These are phyloP conservation scores for Sphaerulina populicola DNA, from an alignment of 2,329 filamentous ascomycete genomes.

Conservation along the genomic window DNA sequence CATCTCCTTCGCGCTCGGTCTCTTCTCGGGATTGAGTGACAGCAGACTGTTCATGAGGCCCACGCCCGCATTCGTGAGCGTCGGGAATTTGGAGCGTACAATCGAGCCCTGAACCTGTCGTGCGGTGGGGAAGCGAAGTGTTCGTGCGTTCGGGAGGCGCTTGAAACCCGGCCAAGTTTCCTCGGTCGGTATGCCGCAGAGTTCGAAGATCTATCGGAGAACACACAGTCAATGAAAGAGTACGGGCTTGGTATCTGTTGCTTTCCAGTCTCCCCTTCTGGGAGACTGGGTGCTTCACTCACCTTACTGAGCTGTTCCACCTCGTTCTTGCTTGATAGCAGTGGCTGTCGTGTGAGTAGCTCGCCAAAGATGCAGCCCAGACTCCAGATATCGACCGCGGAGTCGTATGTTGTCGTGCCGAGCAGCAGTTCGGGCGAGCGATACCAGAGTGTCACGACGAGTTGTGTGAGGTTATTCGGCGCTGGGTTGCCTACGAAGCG, in stretches of 20 bases:
- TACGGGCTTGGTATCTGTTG: conserved; percentile 14
- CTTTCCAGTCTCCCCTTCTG: conserved; percentile 22
- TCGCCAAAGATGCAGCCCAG: conserved; percentile 94
- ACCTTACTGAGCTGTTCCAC: conserved; percentile 74
- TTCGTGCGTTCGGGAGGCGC: conserved; percentile 75
- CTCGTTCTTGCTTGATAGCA: conserved; percentile 85
- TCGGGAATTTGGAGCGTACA: conserved; percentile 70
- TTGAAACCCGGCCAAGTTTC: conserved; percentile 79
- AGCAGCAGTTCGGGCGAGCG: conserved; percentile 83
- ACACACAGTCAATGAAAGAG: conserved; percentile 19
- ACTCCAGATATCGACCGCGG: conserved; percentile 87
- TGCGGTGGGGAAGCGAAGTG: conserved; percentile 54
- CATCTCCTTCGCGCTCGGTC: conserved; percentile 66
- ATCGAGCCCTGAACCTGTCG: conserved; percentile 41
- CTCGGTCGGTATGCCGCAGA: conserved; percentile 78
- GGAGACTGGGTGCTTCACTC: conserved; percentile 25
- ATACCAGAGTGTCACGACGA: conserved; percentile 97
- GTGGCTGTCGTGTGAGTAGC: conserved; percentile 69
- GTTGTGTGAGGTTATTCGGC: conserved; percentile 67
- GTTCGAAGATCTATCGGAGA: conserved; percentile 61
- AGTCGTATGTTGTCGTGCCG: conserved; percentile 65
- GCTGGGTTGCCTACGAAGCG: conserved; percentile 75
- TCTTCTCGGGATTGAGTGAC: conserved; percentile 60
- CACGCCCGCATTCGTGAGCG: conserved; percentile 67
- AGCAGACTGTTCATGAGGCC: conserved; percentile 62